Evolutionary conservation across 129 eudicot species (phyloP), one percentile per base, ranked within the genome.

Genomic region (Erigeron canadensis): DNA sequence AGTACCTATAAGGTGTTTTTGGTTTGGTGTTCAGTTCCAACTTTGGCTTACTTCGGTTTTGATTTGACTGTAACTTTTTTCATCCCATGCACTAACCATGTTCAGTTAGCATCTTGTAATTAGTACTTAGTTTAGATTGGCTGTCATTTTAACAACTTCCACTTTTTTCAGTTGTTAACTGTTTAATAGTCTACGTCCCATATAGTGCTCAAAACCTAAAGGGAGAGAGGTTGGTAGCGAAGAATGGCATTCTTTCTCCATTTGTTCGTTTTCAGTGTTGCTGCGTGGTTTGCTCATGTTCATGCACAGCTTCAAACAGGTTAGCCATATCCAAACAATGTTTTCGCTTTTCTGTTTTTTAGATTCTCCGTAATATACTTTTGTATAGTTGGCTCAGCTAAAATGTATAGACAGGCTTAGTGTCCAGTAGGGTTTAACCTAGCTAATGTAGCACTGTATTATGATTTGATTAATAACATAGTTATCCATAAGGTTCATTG

Each of bases 231-330:
- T 23, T 23, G 34, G 2, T 23, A 23, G 34, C 1, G 34, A 37
- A 38, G 12, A 69, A 62, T 77, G 76, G 41, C 18, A 11, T 28
- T 70, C 50, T 42, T 77, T 28, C 48, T 64, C 63, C 51, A 8
- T 70, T 42, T 48, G 48, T 9, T 77, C 13, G 21, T 70, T 53
- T 62, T 28, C 12, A 60, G 75, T 70, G 38, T 64, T 41, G 56
- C 66, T 37, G 63, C 55, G 60, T 19, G 62, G 37, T 37, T 70
- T 34, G 45, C 69, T 77, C 63, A 23, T 69, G 81, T 77, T 77
- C 81, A 77, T 51, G 81, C 71, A 40, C 81, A 70, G 45, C 23
- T 77, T 77, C 81, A 77, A 69, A 77, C 76, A 70, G 76, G 81
- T 77, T 54, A 60, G 81, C 18, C 15, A 17, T n/a, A 62, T 41